Evolutionary conservation across 164 flowering plant genomes (phyloP).

Genomic region (Protea cynaroides): DNA sequence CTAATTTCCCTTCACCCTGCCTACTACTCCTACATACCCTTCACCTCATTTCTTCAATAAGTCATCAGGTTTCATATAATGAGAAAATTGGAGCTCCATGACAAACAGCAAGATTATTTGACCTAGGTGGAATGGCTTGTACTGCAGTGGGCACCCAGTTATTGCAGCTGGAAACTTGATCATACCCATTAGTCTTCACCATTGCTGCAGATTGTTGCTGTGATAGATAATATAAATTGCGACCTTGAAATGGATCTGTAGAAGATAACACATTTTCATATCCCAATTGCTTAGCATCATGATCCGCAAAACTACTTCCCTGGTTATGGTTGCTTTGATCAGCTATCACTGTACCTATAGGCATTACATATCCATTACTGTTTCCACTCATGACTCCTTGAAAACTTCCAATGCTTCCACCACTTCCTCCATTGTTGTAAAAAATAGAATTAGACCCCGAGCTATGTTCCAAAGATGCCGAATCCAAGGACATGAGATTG

Average conservation of each 20-base stretch:
- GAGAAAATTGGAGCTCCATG: constrained; percentile 48
- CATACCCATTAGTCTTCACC: constrained; percentile 23
- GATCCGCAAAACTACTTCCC: constrained; percentile 27
- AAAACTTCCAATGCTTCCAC: constrained; percentile 10
- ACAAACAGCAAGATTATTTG: constrained; percentile 33
- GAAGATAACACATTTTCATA: constrained; percentile 28
- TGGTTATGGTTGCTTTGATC: constrained; percentile 27
- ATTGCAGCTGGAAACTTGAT: constrained; percentile 38
- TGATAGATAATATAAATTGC: constrained; percentile 30
- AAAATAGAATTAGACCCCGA: constrained; percentile 43
- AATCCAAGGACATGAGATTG: constrained; percentile 53
- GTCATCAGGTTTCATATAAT: constrained; percentile 41
- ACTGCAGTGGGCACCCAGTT: constrained; percentile 64
- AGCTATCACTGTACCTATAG: constrained; percentile 26
- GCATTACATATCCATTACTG: constrained; percentile 24
- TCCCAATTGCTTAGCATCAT: constrained; percentile 33
- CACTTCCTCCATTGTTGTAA: constrained; percentile 19
- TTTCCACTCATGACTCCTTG: constrained; percentile 16
- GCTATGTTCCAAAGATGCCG: constrained; percentile 56
- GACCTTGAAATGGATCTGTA: constrained; percentile 32
- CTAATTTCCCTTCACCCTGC: constrained; percentile 8
- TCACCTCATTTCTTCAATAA: neutral
- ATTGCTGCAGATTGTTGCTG: constrained; percentile 28
- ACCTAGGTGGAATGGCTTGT: constrained; percentile 33
- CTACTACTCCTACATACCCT: constrained; percentile 9